Conservation (phyloP, 768 basidiomycete genomes). For the Bullera alba region DNA sequence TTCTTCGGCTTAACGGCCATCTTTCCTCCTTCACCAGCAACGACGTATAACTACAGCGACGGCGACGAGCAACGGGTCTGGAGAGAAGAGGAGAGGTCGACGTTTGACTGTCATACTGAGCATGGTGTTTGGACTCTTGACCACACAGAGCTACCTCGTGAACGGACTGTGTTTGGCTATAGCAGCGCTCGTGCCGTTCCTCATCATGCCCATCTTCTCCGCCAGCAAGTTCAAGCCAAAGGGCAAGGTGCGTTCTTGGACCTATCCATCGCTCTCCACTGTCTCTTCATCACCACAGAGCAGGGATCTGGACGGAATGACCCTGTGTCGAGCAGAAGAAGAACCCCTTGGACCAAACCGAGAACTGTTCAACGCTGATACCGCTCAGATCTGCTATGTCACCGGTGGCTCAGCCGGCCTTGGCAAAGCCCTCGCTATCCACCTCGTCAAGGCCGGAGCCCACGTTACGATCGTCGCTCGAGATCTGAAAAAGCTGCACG, state of each 20-base stretch:
- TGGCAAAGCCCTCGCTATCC: slow-evolving; percentile 64
- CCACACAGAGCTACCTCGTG: background rate
- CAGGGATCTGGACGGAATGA: too few species aligned
- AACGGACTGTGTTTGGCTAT: background rate
- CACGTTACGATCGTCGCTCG: slow-evolving; percentile 75
- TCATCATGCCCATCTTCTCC: slow-evolving; percentile 20
- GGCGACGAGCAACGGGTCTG: too few species aligned
- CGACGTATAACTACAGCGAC: too few species aligned
- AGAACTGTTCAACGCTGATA: too few species aligned
- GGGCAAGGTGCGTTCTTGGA: slow-evolving; percentile 30
- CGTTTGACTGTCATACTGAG: too few species aligned
- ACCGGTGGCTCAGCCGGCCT: slow-evolving; percentile 79
- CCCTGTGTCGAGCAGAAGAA: background rate
- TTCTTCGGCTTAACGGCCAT: too few species aligned
- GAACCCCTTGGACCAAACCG: background rate
- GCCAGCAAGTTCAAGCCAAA: slow-evolving; percentile 17
- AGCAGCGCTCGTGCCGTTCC: background rate
- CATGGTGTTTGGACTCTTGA: background rate
- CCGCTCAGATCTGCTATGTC: slow-evolving; percentile 67
- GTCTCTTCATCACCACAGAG: background rate
- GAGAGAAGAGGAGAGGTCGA: too few species aligned
- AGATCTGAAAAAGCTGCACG: slow-evolving; percentile 13
- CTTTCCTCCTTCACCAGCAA: too few species aligned
- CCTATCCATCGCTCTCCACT: background rate
- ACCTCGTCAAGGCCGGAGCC: slow-evolving; percentile 60